These are phyloP conservation scores for Pleurotus sapidus DNA, from an alignment of 768 basidiomycete species.

Conservation along the genomic window DNA sequence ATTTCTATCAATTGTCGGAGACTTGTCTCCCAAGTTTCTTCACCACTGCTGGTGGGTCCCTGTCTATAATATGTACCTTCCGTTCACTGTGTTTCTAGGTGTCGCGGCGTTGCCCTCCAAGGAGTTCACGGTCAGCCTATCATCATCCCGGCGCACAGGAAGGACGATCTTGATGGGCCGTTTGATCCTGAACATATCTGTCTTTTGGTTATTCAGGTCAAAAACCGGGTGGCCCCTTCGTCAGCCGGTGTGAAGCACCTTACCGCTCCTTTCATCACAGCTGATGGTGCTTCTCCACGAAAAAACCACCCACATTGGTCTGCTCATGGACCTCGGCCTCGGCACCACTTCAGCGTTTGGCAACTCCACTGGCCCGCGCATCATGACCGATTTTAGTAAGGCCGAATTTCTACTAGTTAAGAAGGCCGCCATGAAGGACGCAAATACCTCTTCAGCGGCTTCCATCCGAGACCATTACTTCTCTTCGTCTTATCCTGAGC, in stretches of 20 bases:
- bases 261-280: background rate
- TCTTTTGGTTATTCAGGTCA: background rate
- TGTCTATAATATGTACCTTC: background rate
- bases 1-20: constrained; percentile 6
- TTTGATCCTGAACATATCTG: constrained; percentile 1
- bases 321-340: constrained; percentile 10
- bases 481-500: too few species aligned
- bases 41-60: background rate
- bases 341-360: background rate
- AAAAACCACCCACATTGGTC: background rate
- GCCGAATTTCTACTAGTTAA: too few species aligned
- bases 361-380: too few species aligned
- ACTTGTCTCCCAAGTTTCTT: background rate
- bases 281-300: background rate
- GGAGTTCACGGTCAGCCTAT: background rate
- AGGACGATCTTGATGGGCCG: constrained; percentile 2
- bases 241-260: background rate
- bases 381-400: too few species aligned
- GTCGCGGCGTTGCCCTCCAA: constrained; percentile 5
- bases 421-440: too few species aligned
- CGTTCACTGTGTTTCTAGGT: background rate
- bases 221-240: background rate
- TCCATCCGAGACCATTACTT: too few species aligned
- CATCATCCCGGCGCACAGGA: constrained; percentile 1
- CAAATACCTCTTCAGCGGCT: too few species aligned